Percentiles rank a stretch among this genome's conserved stretches.
Conservation (phyloP, 1,284 basidiomycete species). For the Ustilago trichophora region DNA sequence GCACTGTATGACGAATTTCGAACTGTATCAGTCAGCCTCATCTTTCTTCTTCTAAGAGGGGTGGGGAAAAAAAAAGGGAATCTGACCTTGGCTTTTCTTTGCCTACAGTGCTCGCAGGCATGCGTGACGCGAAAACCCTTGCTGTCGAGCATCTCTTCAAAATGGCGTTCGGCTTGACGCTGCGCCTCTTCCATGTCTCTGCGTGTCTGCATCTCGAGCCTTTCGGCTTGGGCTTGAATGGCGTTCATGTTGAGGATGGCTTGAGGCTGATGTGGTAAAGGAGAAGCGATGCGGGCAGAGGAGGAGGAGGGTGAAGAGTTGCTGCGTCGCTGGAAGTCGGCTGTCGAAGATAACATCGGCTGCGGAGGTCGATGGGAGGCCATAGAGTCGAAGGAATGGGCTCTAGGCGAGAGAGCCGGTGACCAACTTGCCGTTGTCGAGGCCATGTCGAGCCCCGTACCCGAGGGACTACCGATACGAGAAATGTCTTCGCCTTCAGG, state of each 20-base stretch:
- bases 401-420: background rate
- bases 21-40: no score
- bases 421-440: slow-evolving; percentile 1
- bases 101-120: slow-evolving; percentile 41
- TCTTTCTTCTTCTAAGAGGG: background rate
- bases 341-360: background rate
- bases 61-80: background rate
- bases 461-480: no score
- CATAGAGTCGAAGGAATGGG: slow-evolving; percentile 1
- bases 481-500: no score
- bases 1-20: slow-evolving; percentile 11
- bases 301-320: slow-evolving; percentile 1
- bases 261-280: slow-evolving; percentile 1
- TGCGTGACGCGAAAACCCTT: slow-evolving; percentile 25
- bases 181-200: slow-evolving; percentile 11
- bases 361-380: slow-evolving; percentile 1
- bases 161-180: slow-evolving; percentile 15
- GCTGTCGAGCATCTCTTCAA: slow-evolving; percentile 25
- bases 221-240: slow-evolving; percentile 30
- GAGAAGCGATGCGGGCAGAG: background rate
- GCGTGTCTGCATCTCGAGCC: slow-evolving; percentile 26
- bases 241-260: slow-evolving; percentile 13
- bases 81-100: slow-evolving; percentile 45
- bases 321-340: background rate
- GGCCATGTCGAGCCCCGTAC: background rate